These are phyloP conservation scores for Sporothrix mexicana DNA, from an alignment of 2,329 filamentous ascomycete genomes.

Conservation along the genomic window DNA sequence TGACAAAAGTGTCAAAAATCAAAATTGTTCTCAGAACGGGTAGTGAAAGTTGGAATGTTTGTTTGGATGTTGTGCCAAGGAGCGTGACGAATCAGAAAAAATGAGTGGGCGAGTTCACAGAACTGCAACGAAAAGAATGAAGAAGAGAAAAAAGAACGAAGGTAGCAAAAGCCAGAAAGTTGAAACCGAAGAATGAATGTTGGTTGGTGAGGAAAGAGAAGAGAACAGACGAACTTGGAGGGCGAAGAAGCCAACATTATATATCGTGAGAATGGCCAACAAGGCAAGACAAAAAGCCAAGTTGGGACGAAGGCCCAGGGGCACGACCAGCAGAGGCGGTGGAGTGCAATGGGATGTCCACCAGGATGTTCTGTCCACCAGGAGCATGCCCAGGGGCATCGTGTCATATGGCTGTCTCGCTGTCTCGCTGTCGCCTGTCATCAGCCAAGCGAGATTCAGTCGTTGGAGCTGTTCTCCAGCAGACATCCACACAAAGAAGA, in stretches of 20 bases:
- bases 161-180: constrained; percentile 27
- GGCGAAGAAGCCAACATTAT: not conserved
- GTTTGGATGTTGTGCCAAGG: constrained; percentile 19
- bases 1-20: not conserved
- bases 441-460: constrained; percentile 24
- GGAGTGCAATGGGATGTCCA: constrained; percentile 14
- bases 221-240: not conserved
- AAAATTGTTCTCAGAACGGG: constrained; percentile 34
- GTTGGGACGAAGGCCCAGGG: constrained; percentile 17
- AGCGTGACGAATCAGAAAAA: constrained; percentile 20
- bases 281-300: not conserved
- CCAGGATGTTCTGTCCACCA: not conserved
- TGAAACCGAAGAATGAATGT: constrained; percentile 29
- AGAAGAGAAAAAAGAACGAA: constrained; percentile 33
- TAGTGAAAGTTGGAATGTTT: constrained; percentile 18
- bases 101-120: constrained; percentile 35
- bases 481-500: not conserved
- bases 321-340: not conserved
- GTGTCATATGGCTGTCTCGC: constrained; percentile 20
- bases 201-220: constrained; percentile 32
- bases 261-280: constrained; percentile 4
- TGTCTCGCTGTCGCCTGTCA: constrained; percentile 13
- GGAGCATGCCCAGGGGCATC: constrained; percentile 7
- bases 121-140: constrained; percentile 36
- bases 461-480: not conserved